Base-by-base conservation (phyloP, 768 basidiomycete species). In the Mycena filopes region DNA sequence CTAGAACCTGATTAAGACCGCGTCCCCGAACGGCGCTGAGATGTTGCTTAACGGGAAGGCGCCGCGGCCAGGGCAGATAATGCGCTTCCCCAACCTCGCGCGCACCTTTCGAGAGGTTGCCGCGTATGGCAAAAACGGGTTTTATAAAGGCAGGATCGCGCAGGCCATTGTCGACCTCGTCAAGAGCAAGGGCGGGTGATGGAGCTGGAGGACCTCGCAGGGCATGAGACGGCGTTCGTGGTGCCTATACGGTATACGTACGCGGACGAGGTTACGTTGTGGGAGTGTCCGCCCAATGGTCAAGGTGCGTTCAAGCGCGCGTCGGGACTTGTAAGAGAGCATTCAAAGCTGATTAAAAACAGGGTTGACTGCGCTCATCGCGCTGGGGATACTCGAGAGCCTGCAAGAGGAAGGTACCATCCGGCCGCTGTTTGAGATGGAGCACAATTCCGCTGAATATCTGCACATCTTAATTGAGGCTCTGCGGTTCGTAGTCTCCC, bases 281-380 rank as follows among this genome's bases (percentile, higher is more conserved):
- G 95, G 75, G 97, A 99, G 94, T 97, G 95, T 71, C 97, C 96
- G 10, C 97, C 97, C 0, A 99, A 98, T 75, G 96, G 97, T 10
- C 96, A 98, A 86, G 97, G 96, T 80, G 57, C n/a, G n/a, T n/a
- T n/a, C n/a, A n/a, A n/a, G n/a, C n/a, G n/a, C n/a, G n/a, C n/a
- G n/a, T n/a, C n/a, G n/a, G n/a, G n/a, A n/a, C n/a, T n/a, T n/a
- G n/a, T n/a, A n/a, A n/a, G n/a, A n/a, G n/a, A n/a, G 43, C 7
- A 23, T 26, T 28, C 47, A 58, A 42, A n/a, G 21, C 20, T 23
- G 47, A 25, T 21, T 41, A 50, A 46, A 48, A 56, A 63, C 57
- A 90, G 89, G 90, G n/a, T 86, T 99, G 42, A 97, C 96, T 5
- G 94, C 98, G 0, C 84, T 99, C 12, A 80, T 99, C 31, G 95